These are phyloP conservation scores for Fragilaria radians DNA, from an alignment of 108 stramenopile genomes.

Conservation along the genomic window DNA sequence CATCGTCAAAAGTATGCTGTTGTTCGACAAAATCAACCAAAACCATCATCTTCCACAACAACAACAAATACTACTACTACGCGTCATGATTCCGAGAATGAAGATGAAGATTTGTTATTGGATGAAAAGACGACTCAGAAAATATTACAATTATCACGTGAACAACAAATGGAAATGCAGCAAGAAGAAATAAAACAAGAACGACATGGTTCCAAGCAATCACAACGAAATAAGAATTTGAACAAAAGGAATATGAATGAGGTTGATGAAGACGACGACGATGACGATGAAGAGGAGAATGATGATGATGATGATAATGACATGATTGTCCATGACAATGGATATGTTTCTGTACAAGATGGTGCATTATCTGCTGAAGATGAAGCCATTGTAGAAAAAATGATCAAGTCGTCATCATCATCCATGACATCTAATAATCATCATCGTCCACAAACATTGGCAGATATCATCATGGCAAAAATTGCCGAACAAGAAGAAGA, in stretches of 20 bases:
- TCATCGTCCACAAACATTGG: conserved; percentile 68
- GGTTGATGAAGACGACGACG: conserved; percentile 58
- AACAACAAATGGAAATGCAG: conserved; percentile 63
- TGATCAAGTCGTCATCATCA: conserved; percentile 58
- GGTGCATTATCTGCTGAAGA: conserved; percentile 68
- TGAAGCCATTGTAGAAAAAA: conserved; percentile 69
- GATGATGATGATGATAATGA: conserved; percentile 77
- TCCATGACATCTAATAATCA: no score
- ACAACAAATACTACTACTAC: conserved; percentile 17
- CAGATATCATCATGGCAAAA: conserved; percentile 97
- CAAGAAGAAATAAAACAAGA: conserved; percentile 35
- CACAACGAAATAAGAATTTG: conserved; percentile 2
- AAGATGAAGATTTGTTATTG: conserved; percentile 39
- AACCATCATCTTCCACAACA: conserved; percentile 12
- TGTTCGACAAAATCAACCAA: neutral
- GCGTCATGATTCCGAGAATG: conserved; percentile 13
- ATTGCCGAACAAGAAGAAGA: conserved; percentile 92
- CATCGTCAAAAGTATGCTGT: conserved; percentile 65
- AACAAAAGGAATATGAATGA: conserved; percentile 15
- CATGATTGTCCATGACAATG: conserved; percentile 59
- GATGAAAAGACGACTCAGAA: conserved; percentile 48
- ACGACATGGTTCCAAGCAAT: conserved; percentile 18
- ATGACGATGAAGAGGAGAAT: conserved; percentile 61
- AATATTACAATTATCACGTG: conserved; percentile 61
- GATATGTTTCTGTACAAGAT: conserved; percentile 58